These are phyloP conservation scores for Kalaharituber pfeilii DNA, from an alignment of 2,329 filamentous ascomycete species.

Conservation along the genomic window DNA sequence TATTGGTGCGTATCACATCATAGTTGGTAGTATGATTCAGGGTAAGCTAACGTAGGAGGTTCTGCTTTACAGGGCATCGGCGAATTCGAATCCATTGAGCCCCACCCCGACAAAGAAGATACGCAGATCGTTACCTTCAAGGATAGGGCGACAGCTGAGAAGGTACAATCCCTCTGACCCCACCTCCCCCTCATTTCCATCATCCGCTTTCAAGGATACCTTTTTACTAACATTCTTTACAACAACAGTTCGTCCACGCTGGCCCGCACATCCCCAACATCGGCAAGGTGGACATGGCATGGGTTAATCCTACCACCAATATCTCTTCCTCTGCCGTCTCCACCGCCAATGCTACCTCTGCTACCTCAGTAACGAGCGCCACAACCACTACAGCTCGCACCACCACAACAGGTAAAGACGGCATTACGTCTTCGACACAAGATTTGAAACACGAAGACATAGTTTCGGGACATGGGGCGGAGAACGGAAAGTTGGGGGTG, in stretches of 20 bases:
- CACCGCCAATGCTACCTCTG: slow-evolving; percentile 7
- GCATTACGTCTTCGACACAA: slow-evolving; percentile 19
- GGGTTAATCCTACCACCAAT: slow-evolving; percentile 40
- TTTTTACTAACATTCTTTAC: background rate
- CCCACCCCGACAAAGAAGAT: slow-evolving; percentile 23
- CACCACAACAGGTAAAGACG: slow-evolving; percentile 16
- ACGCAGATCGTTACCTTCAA: slow-evolving; percentile 39
- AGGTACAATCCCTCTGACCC: slow-evolving; percentile 30
- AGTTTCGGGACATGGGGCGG: slow-evolving; percentile 12
- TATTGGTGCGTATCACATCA: slow-evolving; percentile 37
- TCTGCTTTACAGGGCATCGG: slow-evolving; percentile 14
- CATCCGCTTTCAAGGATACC: background rate
- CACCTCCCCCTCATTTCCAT: background rate
- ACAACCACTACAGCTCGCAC: slow-evolving; percentile 7
- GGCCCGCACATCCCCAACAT: slow-evolving; percentile 44
- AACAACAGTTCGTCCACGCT: slow-evolving; percentile 35
- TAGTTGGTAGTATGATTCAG: background rate
- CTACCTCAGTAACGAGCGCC: slow-evolving; percentile 19
- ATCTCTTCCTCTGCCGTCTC: background rate
- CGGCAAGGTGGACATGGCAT: slow-evolving; percentile 47
- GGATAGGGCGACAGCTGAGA: slow-evolving; percentile 54
- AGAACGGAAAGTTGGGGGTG: slow-evolving; percentile 25
- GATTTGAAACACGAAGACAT: slow-evolving; percentile 23
- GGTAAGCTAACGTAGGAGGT: slow-evolving; percentile 3
- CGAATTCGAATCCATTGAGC: slow-evolving; percentile 19